These are phyloP conservation scores for Saposhnikovia divaricata DNA, from an alignment of 129 eudicot genomes.

Conservation along the genomic window DNA sequence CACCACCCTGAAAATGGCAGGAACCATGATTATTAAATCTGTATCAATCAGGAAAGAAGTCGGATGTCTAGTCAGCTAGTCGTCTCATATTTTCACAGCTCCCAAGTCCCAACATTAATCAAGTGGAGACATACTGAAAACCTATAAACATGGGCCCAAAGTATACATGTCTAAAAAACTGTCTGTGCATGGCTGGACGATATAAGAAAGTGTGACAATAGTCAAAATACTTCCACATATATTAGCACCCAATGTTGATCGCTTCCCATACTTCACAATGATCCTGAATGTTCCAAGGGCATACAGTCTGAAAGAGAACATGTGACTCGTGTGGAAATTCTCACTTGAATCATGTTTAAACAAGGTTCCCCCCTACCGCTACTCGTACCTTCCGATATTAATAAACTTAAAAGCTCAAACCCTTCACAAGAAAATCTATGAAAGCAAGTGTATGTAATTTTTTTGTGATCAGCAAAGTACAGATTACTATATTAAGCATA, in stretches of 20 bases:
- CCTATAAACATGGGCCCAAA: not conserved
- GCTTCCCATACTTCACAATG: not conserved
- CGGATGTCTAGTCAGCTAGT: not conserved
- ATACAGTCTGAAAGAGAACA: not conserved
- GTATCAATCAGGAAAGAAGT: not conserved
- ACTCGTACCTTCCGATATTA: not conserved
- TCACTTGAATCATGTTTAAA: not conserved
- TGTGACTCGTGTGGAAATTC: not conserved
- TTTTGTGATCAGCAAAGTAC: not conserved
- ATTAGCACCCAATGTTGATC: not conserved
- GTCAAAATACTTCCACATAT: not conserved
- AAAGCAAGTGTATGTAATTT: not conserved
- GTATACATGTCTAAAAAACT: not conserved
- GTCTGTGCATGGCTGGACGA: not conserved
- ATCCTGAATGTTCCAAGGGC: not conserved
- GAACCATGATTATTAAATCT: not conserved
- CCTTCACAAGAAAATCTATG: not conserved
- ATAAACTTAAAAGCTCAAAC: not conserved
- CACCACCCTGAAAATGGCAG: constrained; percentile 62
- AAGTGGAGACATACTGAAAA: not conserved
- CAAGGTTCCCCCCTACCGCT: not conserved
- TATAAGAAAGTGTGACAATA: not conserved
- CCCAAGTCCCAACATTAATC: not conserved
- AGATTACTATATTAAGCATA: constrained; percentile 20
- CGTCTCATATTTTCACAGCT: not conserved